phyloP scores from a whole-genome alignment of 495 filamentous ascomycete species.

The Hypomontagnella monticulosa region DNA sequence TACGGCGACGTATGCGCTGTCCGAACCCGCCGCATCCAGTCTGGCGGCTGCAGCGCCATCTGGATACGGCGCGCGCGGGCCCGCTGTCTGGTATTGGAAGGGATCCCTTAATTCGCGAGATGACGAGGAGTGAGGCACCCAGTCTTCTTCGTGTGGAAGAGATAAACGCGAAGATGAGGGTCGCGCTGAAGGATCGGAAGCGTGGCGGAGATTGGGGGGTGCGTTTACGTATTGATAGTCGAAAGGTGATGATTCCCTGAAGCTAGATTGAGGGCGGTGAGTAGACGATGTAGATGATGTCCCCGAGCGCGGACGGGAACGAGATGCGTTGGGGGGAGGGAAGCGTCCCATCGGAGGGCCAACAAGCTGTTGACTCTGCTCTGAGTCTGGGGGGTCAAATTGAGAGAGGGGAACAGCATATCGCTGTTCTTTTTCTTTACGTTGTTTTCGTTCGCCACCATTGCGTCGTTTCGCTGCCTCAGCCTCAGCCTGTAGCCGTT shows the following conservation, averaged over 20 bases:
- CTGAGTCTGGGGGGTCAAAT: conserved; percentile 44
- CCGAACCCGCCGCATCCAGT: conserved; percentile 2
- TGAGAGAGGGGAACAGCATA: conserved; percentile 55
- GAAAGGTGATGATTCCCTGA: conserved; percentile 51
- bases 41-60: conserved; percentile 30
- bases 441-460: conserved; percentile 36
- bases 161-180: conserved; percentile 35
- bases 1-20: not conserved
- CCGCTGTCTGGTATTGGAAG: conserved; percentile 55
- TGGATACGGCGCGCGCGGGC: conserved; percentile 44
- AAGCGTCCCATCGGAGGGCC: conserved; percentile 53
- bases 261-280: conserved; percentile 32
- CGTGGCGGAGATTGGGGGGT: conserved; percentile 44
- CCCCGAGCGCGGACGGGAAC: conserved; percentile 46
- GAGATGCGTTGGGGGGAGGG: conserved; percentile 47
- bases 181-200: conserved; percentile 46
- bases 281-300: conserved; percentile 46
- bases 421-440: conserved; percentile 50
- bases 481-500: conserved; percentile 63
- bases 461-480: conserved; percentile 37
- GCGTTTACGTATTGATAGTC: conserved; percentile 53
- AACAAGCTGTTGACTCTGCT: conserved; percentile 30
- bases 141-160: conserved; percentile 26
- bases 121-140: conserved; percentile 18
- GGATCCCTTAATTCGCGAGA: conserved; percentile 42